phyloP scores from a whole-genome alignment of 139 green algal genomes.

The Monoraphidium neglectum region DNA sequence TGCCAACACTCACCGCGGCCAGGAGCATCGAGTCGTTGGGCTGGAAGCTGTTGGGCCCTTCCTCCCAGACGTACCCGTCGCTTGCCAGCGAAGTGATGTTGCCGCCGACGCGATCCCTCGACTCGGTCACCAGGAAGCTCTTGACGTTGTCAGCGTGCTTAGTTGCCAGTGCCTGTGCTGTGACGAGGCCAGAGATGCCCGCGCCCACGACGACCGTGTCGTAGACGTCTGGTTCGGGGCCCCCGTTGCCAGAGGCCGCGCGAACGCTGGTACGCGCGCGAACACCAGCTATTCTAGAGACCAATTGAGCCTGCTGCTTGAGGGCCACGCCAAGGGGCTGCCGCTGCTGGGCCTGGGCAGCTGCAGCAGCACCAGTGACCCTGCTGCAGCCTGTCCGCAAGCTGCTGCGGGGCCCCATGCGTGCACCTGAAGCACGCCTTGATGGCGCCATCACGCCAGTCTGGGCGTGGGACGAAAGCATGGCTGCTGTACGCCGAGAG shows the following conservation, averaged over 20 bases:
- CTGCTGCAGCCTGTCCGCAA: not conserved
- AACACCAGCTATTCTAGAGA: not conserved
- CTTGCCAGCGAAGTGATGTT: conserved; percentile 91
- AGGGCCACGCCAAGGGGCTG: not conserved
- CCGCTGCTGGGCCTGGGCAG: not conserved
- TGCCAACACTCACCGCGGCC: conserved; percentile 79
- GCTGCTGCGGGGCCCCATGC: not conserved
- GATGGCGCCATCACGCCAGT: no score
- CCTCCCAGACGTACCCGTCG: conserved; percentile 96
- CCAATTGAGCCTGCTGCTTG: not conserved
- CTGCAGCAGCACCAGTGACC: not conserved
- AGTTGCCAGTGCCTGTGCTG: conserved; percentile 68
- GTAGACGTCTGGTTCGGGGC: conserved; percentile 5
- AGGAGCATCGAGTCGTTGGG: conserved; percentile 94
- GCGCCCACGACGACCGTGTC: conserved; percentile 33
- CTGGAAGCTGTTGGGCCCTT: conserved; percentile 98
- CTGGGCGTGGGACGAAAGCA: no score
- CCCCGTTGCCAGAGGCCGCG: not conserved
- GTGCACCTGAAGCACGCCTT: no score
- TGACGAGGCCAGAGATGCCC: conserved; percentile 69
- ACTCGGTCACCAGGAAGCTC: conserved; percentile 93
- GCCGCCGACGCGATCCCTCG: conserved; percentile 92
- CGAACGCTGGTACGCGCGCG: not conserved
- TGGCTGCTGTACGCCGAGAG: no score
- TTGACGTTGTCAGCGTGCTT: conserved; percentile 55